A percentile compares a stretch with the other conserved stretches of the same genome.
These are phyloP conservation scores for Aegilops sharonensis DNA, from an alignment of 176 grass and related monocot species.

Conservation along the genomic window DNA sequence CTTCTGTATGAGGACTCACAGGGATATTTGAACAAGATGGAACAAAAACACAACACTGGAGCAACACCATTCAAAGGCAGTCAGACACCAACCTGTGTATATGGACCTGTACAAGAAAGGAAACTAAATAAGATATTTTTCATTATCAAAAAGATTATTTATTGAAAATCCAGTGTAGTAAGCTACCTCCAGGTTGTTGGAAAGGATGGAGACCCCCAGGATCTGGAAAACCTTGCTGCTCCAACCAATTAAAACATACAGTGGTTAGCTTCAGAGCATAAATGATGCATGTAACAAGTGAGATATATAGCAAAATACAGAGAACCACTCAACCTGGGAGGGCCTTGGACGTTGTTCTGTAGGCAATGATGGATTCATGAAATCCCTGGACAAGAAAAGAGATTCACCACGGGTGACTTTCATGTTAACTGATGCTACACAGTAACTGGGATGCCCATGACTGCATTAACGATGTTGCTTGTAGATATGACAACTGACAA, in stretches of 20 bases:
- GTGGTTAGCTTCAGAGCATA: constrained; percentile 8
- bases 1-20: constrained; percentile 10
- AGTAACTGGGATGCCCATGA: background rate
- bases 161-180: background rate
- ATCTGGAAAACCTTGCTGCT: constrained; percentile 75
- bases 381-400: constrained; percentile 66
- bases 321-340: constrained; percentile 59
- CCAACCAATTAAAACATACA: constrained; percentile 3
- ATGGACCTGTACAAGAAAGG: constrained; percentile 54
- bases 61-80: background rate
- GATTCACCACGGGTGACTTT: background rate
- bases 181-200: constrained; percentile 63
- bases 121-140: constrained; percentile 11
- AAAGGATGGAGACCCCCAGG: constrained; percentile 62
- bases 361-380: constrained; percentile 90
- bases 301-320: background rate
- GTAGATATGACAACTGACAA: background rate
- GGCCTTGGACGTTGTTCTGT: constrained; percentile 75
- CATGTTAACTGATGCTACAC: constrained; percentile 3
- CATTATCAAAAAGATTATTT: background rate
- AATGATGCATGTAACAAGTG: constrained; percentile 17
- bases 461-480: background rate
- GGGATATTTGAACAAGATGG: background rate
- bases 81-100: constrained; percentile 60
- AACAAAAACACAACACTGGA: constrained; percentile 12